Evolutionary conservation across 805 yeast species (phyloP), one percentile per base, ranked within the genome.

Genomic region (Blastobotrys terrestris): DNA sequence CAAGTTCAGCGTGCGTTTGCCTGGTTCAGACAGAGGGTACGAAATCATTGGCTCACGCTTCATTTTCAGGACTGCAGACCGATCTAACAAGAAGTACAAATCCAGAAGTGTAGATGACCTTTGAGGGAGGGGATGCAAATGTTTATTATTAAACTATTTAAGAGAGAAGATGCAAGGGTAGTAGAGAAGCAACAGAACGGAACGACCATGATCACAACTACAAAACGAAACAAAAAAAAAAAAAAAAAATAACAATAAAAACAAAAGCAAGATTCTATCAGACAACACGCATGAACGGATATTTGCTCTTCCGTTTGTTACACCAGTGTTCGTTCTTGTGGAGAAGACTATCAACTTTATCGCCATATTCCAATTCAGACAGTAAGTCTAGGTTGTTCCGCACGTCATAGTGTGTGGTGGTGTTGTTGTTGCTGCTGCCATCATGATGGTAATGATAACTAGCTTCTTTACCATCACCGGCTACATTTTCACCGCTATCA

Each of bases 11-110:
- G 73, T 87, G 54, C 77, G 69, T 7, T 58, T 78, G 16, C 64
- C 54, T 16, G 63, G 55, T 1, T 26, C 35, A 6, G 67, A 65
- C 45, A 41, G 26, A 22, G 55, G 31, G 67, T 86, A 87, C 64
- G 77, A 84, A 13, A 77, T 88, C 6, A 68, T 90, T 7, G 98
- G 98, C 0, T 84, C 89, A 44, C 72, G 97, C 54, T 78, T 91
- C 59, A 80, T 82, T 55, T 78, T 83, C 55, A 76, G 95, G 65
- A 76, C 91, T 43, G 80, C 80, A 7, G 97, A 91, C 60, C 75
- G 98, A 53, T 81, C 95, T 0, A 87, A 84, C 20, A 80, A 86
- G 61, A 89, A 91, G 71, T 89, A 89, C 74, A 91, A 91, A 70
- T 79, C 83, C 53, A 94, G 85, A 59, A 77, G 79, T 31, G 88